phyloP scores from a whole-genome alignment of 176 grass and related monocot genomes.

The Oryza meridionalis region DNA sequence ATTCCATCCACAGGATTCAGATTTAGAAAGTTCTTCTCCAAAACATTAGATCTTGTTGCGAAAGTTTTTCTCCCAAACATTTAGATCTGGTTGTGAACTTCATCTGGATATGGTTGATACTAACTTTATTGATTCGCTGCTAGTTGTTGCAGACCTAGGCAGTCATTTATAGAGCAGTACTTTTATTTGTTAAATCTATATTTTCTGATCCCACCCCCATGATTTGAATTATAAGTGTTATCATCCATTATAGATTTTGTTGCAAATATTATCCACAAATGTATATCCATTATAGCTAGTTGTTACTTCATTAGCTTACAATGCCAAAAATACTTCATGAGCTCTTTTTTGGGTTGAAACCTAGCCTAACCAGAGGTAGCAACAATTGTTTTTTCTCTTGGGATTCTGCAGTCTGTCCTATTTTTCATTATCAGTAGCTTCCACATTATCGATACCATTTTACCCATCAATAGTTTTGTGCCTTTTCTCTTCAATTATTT shows the following conservation, averaged over 20 bases:
- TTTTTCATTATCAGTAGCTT: not conserved
- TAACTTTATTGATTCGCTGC: not conserved
- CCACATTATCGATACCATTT: not conserved
- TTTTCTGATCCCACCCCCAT: not conserved
- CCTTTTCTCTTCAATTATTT: constrained; percentile 2
- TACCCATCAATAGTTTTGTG: constrained; percentile 1
- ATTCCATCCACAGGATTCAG: not conserved
- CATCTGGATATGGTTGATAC: not conserved
- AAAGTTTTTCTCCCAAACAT: not conserved
- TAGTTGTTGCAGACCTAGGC: not conserved
- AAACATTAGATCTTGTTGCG: not conserved
- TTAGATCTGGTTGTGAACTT: not conserved
- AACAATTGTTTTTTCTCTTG: not conserved
- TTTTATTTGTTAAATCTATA: not conserved
- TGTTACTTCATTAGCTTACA: no score
- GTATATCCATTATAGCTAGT: no score
- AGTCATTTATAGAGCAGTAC: not conserved
- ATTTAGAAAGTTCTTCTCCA: not conserved
- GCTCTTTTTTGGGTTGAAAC: not conserved
- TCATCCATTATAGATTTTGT: constrained; percentile 11
- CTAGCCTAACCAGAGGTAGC: not conserved
- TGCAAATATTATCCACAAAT: constrained; percentile 7
- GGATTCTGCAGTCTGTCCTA: not conserved
- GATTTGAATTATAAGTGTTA: not conserved
- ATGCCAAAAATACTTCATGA: not conserved